Base-by-base conservation (phyloP, 1,284 basidiomycete genomes). In the Sanghuangporus sanghuang region DNA sequence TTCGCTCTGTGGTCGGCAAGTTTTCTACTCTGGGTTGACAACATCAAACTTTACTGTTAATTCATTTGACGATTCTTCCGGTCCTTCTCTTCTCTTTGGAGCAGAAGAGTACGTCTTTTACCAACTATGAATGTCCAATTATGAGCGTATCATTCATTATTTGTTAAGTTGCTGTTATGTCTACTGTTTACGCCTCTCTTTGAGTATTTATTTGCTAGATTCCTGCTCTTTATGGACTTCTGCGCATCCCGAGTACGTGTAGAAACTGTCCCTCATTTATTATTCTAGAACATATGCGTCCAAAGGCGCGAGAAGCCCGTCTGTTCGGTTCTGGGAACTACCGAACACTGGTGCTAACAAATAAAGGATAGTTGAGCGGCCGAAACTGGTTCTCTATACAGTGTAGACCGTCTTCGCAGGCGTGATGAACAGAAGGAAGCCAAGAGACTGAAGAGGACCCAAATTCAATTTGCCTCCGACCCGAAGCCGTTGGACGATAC, bases 301-400 rank as follows among this genome's bases (percentile, higher is more conserved):
- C 53, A 54, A 38, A 38, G 53, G 27, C 53, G 53, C 23, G 36
- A 54, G 53, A 54, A 54, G 53, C 35, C 6, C 35, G 14, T 12
- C n/a, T 54, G 16, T 38, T 54, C 53, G 53, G 53, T 54, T 38
- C 53, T 35, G 35, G 18, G 53, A 35, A 38, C 53, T 11, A 54
- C 36, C 16, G 6, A 18, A 14, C 12, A 36, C 27, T 38, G 32
- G 32, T 16, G 8, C 35, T 54, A 54, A 32, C 35, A 35, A 16
- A 54, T 27, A 54, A 4, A 18, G 35, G 53, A 54, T 54, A 54
- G 53, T 54, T 54, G 32, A 54, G 53, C 53, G 53, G 53, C 53
- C 32, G 14, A 6, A 38, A 36, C 53, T 38, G 53, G 36, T 38
- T 54, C 32, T 54, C 12, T 32, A 23, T 36, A 11, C 32, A 32